Percentiles rank a stretch among this genome's conserved stretches.
These are phyloP conservation scores for Saccharomyces kudriavzevii DNA, from an alignment of 805 yeast species.

Conservation along the genomic window DNA sequence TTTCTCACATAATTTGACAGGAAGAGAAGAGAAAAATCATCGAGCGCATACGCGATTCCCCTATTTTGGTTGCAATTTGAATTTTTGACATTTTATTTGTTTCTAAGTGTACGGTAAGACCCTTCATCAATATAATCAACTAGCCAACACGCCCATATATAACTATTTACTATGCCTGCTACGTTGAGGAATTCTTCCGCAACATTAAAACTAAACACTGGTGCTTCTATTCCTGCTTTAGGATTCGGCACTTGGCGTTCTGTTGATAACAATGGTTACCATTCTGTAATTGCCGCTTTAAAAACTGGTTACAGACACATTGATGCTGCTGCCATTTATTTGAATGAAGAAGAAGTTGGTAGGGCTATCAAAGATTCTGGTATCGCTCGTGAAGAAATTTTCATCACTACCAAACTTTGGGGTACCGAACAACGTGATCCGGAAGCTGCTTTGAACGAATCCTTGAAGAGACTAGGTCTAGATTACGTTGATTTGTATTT, in stretches of 20 bases:
- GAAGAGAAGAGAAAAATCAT: background rate
- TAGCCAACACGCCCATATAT: background rate
- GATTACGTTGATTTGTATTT: constrained; percentile 74
- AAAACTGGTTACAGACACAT: constrained; percentile 65
- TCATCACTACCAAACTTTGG: constrained; percentile 68
- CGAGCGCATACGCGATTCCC: background rate
- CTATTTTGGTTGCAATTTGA: background rate
- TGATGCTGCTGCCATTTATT: constrained; percentile 66
- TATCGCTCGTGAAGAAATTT: constrained; percentile 55
- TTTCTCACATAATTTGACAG: background rate
- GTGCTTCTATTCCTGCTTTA: constrained; percentile 53
- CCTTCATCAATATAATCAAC: background rate
- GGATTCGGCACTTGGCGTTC: constrained; percentile 74
- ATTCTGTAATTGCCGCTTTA: constrained; percentile 53
- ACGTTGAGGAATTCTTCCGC: constrained; percentile 15
- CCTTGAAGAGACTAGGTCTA: constrained; percentile 54
- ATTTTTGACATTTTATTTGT: background rate
- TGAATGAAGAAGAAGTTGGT: constrained; percentile 61
- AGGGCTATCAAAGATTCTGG: constrained; percentile 48
- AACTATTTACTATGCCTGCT: constrained; percentile 5
- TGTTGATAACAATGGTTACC: constrained; percentile 43
- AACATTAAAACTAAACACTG: constrained; percentile 46
- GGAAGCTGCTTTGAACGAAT: constrained; percentile 44
- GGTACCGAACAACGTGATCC: constrained; percentile 43
- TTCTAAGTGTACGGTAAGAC: background rate